Evolutionary conservation across 2,329 filamentous ascomycete species (phyloP), one percentile per base, ranked within the genome.

Genomic region (Parafenestella ontariensis): DNA sequence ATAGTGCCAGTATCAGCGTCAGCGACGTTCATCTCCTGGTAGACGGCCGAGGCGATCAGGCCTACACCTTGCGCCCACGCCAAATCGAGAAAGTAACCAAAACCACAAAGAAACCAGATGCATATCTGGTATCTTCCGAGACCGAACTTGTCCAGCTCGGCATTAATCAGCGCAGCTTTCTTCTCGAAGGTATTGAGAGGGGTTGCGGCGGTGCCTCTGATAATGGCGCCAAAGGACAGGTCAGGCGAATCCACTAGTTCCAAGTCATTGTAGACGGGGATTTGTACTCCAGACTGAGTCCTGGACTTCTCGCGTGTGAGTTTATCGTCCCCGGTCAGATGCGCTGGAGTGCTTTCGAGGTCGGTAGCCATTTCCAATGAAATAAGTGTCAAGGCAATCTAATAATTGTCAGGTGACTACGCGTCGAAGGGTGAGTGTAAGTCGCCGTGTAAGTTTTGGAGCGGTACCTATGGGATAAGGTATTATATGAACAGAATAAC

Each of bases 61-160:
- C 68, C 68, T 6, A 71, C 66, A 44, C 68, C 66, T 31, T 71
- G 66, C 11, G 66, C 52, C 68, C 68, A 70, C n/a, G 68, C 66
- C n/a, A 70, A 55, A 28, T 71, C 68, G 23, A 71, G 54, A 33
- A 71, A 71, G 44, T 71, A 71, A 18, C 68, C 68, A 40, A 71
- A 71, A 13, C 68, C 68, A 44, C 68, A 71, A 9, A 71, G 65
- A 28, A 71, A 68, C 68, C 68, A 71, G 46, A 71, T 69, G 45
- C 68, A 71, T 57, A 69, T 62, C 26, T 71, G 68, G 29, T 71
- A 71, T 34, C 43, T 59, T 13, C 68, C 66, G 43, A 71, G 58
- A 9, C 68, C 68, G 23, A 71, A 69, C n/a, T 67, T 68, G 50
- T 71, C 68, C 2, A 71, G 33, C 31, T 71, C 66, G n/a, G 60